phyloP scores from a whole-genome alignment of 73 alveolate genomes.

The Paraurostyla sp. region DNA sequence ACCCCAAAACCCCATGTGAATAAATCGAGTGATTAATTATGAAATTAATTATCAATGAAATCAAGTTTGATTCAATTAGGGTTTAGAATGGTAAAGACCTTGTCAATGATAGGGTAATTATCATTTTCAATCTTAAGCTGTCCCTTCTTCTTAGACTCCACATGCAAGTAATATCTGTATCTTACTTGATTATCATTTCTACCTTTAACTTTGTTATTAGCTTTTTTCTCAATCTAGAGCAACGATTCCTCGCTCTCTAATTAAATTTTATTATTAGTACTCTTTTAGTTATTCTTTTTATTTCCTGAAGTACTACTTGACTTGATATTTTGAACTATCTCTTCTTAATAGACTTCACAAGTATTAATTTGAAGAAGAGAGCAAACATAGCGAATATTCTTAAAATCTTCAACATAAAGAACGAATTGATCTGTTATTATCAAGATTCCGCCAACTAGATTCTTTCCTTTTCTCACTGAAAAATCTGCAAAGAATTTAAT shows the following conservation, averaged over 20 bases:
- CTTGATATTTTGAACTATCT: neutral
- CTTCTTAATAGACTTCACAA: conserved; percentile 75
- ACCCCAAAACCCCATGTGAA: too few relatives aligned
- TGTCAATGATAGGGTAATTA: conserved; percentile 5
- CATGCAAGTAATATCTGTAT: neutral
- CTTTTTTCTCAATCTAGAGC: neutral
- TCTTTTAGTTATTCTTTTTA: neutral
- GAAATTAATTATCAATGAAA: too few relatives aligned
- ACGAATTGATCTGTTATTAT: conserved; percentile 80
- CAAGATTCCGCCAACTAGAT: conserved; percentile 47
- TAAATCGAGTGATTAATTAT: too few relatives aligned
- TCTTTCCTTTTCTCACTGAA: conserved; percentile 60
- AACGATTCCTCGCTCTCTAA: too few relatives aligned
- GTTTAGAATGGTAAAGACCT: conserved; percentile 20
- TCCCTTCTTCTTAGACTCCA: neutral
- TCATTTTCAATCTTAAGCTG: conserved; percentile 9
- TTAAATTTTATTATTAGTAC: neutral
- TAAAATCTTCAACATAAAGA: conserved; percentile 79
- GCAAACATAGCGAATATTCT: conserved; percentile 70
- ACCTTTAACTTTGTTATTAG: neutral
- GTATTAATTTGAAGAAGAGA: conserved; percentile 52
- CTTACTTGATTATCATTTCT: too few relatives aligned
- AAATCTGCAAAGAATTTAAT: conserved; percentile 77
- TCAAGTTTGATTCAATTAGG: too few relatives aligned
- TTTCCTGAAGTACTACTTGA: neutral